Base-by-base conservation (phyloP, 1,284 basidiomycete genomes). In the Acaromyces ingoldii region DNA sequence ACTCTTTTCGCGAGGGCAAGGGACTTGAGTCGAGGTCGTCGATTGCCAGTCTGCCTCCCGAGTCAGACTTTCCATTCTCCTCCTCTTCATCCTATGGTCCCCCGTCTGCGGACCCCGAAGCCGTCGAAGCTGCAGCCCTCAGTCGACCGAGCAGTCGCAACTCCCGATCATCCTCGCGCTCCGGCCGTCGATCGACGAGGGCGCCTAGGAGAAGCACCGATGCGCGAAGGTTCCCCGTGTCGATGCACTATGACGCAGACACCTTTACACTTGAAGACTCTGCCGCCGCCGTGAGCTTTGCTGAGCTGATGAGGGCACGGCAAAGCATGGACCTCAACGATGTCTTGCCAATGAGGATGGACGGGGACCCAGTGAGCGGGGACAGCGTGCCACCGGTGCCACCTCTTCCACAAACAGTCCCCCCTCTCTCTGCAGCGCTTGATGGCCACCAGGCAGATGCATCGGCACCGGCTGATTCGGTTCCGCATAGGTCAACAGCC, bases 371-470 rank as follows among this genome's bases (percentile, higher is more conserved):
- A 1, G 17, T 22, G n/a, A 34, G 25, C 25, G 37, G 24, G 15
- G n/a, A n/a, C n/a, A n/a, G n/a, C n/a, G 60, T 66, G 22, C 66
- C 66, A 10, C 66, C 66, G 10, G 62, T 68, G 10, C 65, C 66
- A 6, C 54, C 63, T 3, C 33, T 68, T 55, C 62, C n/a, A n/a
- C n/a, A 62, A 15, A 36, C 22, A 24, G 13, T 41, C n/a, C n/a
- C n/a, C n/a, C n/a, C n/a, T n/a, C n/a, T n/a, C n/a, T n/a, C n/a
- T n/a, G n/a, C n/a, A n/a, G n/a, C n/a, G n/a, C n/a, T n/a, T n/a
- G n/a, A n/a, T n/a, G n/a, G n/a, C n/a, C n/a, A n/a, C n/a, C n/a
- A n/a, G n/a, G n/a, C n/a, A n/a, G n/a, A n/a, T n/a, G n/a, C n/a
- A n/a, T n/a, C n/a, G n/a, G n/a, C n/a, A n/a, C n/a, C n/a, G n/a